Conservation (phyloP, 495 filamentous ascomycete genomes). For the Penicillium cataractarum region DNA sequence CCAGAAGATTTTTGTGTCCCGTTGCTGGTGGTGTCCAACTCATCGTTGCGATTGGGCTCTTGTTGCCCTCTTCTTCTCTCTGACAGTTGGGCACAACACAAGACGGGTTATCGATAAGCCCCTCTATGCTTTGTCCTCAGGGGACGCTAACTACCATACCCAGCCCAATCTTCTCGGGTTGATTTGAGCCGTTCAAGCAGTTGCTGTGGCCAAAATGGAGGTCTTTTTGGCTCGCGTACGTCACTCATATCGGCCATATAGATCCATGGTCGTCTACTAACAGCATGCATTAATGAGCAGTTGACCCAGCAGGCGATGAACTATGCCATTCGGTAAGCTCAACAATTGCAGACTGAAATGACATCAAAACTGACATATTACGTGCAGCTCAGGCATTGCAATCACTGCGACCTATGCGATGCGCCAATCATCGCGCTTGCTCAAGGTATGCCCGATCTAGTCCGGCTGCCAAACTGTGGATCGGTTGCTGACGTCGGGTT, state of each 20-base stretch:
- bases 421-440: constrained; percentile 74
- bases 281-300: constrained; percentile 35
- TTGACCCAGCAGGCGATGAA: constrained; percentile 86
- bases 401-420: constrained; percentile 88
- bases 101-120: constrained; percentile 45
- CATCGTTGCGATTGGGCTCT: constrained; percentile 3
- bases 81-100: constrained; percentile 17
- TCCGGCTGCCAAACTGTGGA: neutral
- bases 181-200: neutral
- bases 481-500: constrained; percentile 15
- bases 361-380: constrained; percentile 6
- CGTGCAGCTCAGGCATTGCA: constrained; percentile 75
- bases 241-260: neutral
- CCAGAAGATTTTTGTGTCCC: neutral
- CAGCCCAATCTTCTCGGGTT: constrained; percentile 10
- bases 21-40: neutral
- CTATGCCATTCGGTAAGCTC: constrained; percentile 72
- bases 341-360: neutral
- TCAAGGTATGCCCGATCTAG: constrained; percentile 60
- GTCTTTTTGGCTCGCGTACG: constrained; percentile 69
- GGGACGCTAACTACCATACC: no score
- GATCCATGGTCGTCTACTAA: neutral
- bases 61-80: neutral
- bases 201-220: constrained; percentile 64
- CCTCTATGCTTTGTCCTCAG: constrained; percentile 27